Evolutionary conservation across 305 asterid genomes (phyloP), one percentile per base, ranked within the genome.

Genomic region (Fraxinus xanthoxyloides): DNA sequence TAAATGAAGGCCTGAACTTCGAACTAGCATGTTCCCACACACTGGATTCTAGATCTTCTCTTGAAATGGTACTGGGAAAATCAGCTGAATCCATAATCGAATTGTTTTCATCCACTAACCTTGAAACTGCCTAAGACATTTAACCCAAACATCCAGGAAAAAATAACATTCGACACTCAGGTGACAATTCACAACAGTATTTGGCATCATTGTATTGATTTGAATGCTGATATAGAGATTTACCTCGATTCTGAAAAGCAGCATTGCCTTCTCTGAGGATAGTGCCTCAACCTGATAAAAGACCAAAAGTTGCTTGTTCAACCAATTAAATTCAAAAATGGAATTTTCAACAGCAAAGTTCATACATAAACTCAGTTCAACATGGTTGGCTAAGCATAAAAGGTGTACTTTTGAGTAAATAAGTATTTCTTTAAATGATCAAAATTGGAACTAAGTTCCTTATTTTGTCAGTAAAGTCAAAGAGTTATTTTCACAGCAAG

Each of bases 201-300:
- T 78, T 76, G 72, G 72, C 34, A 83, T 79, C 77, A 80, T 65
- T 65, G 15, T 24, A 65, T 65, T 65, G 72, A 28, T 65, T 65
- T 26, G 34, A 65, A 65, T 26, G 72, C 15, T 10, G 32, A 72
- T 81, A 46, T 48, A 84, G 82, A 75, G 76, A 80, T 73, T 85
- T 88, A 94, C 97, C 97, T 95, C 99, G 3, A 92, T 92, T 77
- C 91, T 87, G 81, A 95, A 90, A 61, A 88, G 86, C 56, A 95
- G 90, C 87, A 90, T 90, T 74, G 97, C 97, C 86, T 93, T 95
- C 89, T 93, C 97, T 13, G 98, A 95, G 77, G 97, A 87, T 46
- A 93, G 93, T 34, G 97, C 86, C 90, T 95, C 99, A 78, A 94
- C 99, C 98, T 93, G 90, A 88, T 24, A 78, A 69, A 38, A 48